Evolutionary conservation across 129 eudicot species (phyloP).

Genomic region (Flaveria trinervia): DNA sequence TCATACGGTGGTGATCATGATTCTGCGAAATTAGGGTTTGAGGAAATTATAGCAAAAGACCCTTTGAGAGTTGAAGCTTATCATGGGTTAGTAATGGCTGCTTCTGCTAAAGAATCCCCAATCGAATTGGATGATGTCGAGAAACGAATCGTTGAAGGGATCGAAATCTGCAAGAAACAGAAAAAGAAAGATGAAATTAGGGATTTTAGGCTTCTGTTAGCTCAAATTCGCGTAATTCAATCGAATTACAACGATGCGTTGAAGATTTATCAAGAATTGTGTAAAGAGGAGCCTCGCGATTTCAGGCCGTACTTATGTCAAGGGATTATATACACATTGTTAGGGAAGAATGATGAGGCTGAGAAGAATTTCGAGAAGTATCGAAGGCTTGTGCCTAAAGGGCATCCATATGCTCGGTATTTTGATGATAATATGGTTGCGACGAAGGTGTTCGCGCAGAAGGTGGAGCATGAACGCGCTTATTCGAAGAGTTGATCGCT

Average conservation of each 20-base stretch:
- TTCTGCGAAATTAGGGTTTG: constrained; percentile 58
- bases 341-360: constrained; percentile 73
- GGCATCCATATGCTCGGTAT: constrained; percentile 73
- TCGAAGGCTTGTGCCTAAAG: constrained; percentile 82
- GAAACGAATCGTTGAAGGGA: constrained; percentile 50
- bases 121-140: constrained; percentile 48
- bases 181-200: constrained; percentile 56
- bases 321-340: constrained; percentile 81
- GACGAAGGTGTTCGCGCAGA: constrained; percentile 70
- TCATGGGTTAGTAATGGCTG: constrained; percentile 79
- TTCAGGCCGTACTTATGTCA: constrained; percentile 92
- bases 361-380: constrained; percentile 71
- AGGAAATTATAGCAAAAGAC: constrained; percentile 55
- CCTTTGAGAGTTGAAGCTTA: constrained; percentile 78
- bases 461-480: constrained; percentile 65
- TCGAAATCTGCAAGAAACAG: constrained; percentile 48
- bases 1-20: constrained; percentile 47
- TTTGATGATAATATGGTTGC: constrained; percentile 86
- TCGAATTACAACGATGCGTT: constrained; percentile 68
- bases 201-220: constrained; percentile 81
- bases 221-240: constrained; percentile 73
- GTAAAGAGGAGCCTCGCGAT: constrained; percentile 83
- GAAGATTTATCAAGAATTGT: constrained; percentile 68
- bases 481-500: constrained; percentile 38
- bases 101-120: constrained; percentile 48